Evolutionary conservation across 805 yeast species (phyloP), one percentile per base, ranked within the genome.

Genomic region (Candida quercuum): DNA sequence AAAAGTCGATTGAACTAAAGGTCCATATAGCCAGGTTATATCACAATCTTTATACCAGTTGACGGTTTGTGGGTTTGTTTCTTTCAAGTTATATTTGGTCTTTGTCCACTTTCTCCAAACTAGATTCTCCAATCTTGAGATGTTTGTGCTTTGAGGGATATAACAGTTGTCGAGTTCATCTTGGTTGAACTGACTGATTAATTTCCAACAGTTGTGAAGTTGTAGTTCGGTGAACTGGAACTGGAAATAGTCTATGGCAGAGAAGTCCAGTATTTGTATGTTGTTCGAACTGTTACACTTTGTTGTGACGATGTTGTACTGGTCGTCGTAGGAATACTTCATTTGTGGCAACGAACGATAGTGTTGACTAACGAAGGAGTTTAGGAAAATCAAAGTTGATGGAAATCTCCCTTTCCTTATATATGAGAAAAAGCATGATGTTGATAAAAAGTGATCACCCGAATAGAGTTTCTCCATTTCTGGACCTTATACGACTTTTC

Each of bases 81-180:
- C 67, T 21, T 65, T 57, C 32, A 80, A 61, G 20, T 76, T 68
- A 46, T 74, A 72, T 48, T 82, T 74, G 36, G 85, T 71, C 61
- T 89, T 88, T 12, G 91, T 83, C 97, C 97, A 91, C 15, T 95
- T 87, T 55, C 98, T 73, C 97, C 97, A 91, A 35, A 86, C 72
- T 13, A 96, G 91, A 52, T 85, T 85, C 54, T 85, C 89, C 32
- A 85, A 64, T 33, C 95, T 62, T 22, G 55, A 44, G 25, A 63
- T 45, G 38, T 64, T 63, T 45, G 52, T 63, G 47, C 47, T 62
- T 53, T 24, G 54, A 38, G 45, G 69, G 49, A 49, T 67, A 38
- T 37, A 62, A 32, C 33, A 58, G 47, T 29, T 13, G 42, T 49
- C 33, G 48, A 49, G 40, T 41, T 54, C 42, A 41, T 27, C 13